A percentile compares a stretch with the other conserved stretches of the same genome.
Conservation (phyloP, 108 stramenopile genomes). For the Stephanodiscus minutulus region DNA sequence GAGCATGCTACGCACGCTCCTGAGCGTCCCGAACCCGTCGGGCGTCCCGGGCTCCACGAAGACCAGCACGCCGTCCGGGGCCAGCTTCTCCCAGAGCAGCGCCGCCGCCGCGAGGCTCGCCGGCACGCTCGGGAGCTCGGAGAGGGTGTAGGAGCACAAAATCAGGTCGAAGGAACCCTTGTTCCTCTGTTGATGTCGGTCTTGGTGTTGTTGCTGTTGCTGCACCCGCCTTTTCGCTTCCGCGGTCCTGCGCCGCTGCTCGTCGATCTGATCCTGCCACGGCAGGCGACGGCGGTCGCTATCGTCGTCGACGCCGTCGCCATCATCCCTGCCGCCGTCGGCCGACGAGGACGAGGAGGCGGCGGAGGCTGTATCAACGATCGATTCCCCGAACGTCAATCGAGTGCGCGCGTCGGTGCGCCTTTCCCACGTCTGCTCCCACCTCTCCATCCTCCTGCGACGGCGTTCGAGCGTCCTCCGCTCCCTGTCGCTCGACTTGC, state of each 20-base stretch:
- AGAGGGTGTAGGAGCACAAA: conserved; percentile 65
- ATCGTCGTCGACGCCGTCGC: conserved; percentile 13
- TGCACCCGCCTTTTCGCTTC: not conserved
- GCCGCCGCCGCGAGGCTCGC: conserved; percentile 65
- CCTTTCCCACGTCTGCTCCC: conserved; percentile 37
- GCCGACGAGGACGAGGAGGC: conserved; percentile 16
- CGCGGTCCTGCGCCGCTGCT: conserved; percentile 22
- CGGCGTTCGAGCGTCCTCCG: conserved; percentile 11
- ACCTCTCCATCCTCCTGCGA: conserved; percentile 20
- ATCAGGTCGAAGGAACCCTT: conserved; percentile 72
- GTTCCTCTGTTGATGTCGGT: conserved; percentile 13
- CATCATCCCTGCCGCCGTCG: not conserved
- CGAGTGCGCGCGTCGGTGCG: conserved; percentile 51
- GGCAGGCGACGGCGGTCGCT: conserved; percentile 16
- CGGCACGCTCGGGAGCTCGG: conserved; percentile 65
- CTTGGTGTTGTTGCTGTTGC: conserved; percentile 11
- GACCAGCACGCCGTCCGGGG: conserved; percentile 69
- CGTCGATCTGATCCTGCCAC: conserved; percentile 33
- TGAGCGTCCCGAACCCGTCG: conserved; percentile 78
- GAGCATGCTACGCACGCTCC: conserved; percentile 78
- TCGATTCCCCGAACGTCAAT: conserved; percentile 63
- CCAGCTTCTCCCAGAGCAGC: conserved; percentile 71
- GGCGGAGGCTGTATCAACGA: conserved; percentile 40
- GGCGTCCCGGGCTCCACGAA: conserved; percentile 88
- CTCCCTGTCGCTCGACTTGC: conserved; percentile 3